These are phyloP conservation scores for Fomitopsis serialis DNA, from an alignment of 768 basidiomycete genomes.

Conservation along the genomic window DNA sequence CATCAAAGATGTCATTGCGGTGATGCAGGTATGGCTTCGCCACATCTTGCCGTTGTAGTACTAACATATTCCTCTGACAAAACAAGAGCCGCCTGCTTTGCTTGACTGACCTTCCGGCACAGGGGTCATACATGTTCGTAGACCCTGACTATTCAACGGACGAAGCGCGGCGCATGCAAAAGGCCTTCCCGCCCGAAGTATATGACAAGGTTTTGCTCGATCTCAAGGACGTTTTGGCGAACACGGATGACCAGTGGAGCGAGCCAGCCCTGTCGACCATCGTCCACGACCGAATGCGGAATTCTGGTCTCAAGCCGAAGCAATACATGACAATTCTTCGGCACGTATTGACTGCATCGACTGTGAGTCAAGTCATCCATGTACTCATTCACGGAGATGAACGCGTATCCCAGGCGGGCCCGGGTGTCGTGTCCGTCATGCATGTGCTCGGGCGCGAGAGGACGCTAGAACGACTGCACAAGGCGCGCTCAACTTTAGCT, in stretches of 20 bases:
- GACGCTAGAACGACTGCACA: slow-evolving; percentile 18
- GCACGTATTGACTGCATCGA: slow-evolving; percentile 77
- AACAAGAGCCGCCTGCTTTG: slow-evolving; percentile 63
- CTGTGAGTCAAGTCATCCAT: slow-evolving; percentile 33
- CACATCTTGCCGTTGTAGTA: not conserved
- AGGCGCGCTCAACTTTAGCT: not conserved
- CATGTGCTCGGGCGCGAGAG: slow-evolving; percentile 23
- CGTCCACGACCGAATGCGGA: slow-evolving; percentile 41
- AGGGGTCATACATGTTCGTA: slow-evolving; percentile 76
- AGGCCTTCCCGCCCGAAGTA: slow-evolving; percentile 32
- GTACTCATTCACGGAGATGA: not conserved
- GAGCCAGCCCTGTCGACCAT: slow-evolving; percentile 28
- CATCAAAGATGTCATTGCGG: slow-evolving; percentile 57
- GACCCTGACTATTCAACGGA: slow-evolving; percentile 54
- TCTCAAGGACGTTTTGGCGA: slow-evolving; percentile 24
- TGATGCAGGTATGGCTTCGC: slow-evolving; percentile 49
- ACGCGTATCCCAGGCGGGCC: slow-evolving; percentile 22
- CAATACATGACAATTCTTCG: slow-evolving; percentile 69
- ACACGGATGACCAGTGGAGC: slow-evolving; percentile 32
- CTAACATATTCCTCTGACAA: not conserved
- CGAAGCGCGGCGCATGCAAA: slow-evolving; percentile 51
- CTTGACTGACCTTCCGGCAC: slow-evolving; percentile 61
- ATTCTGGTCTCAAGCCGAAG: slow-evolving; percentile 37
- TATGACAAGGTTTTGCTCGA: slow-evolving; percentile 41
- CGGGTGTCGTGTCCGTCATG: slow-evolving; percentile 26